Percentiles rank a stretch among this genome's conserved stretches.
Evolutionary conservation across 2,329 filamentous ascomycete species (phyloP).

Genomic region (Emergomyces africanus): DNA sequence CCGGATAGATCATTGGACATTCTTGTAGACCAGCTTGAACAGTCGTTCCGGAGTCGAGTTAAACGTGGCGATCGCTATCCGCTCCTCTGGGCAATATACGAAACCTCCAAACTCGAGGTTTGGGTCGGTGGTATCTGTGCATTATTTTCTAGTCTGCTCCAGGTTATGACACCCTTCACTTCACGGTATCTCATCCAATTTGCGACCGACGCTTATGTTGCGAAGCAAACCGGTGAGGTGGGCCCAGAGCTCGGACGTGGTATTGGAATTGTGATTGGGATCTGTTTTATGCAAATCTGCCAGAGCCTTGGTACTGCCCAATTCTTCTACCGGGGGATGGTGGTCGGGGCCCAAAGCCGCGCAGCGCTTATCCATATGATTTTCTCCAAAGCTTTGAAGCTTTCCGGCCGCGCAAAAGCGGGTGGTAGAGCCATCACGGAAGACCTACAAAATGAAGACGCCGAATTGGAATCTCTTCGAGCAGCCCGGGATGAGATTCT

Average conservation of each 20-base stretch:
- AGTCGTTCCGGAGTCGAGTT: slow-evolving; percentile 56
- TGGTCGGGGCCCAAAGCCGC: slow-evolving; percentile 72
- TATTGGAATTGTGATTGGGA: slow-evolving; percentile 69
- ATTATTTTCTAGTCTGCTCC: slow-evolving; percentile 54
- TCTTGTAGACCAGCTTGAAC: slow-evolving; percentile 53
- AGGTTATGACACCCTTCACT: slow-evolving; percentile 74
- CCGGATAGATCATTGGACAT: slow-evolving; percentile 60
- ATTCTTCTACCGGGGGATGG: slow-evolving; percentile 86
- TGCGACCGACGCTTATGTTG: slow-evolving; percentile 63
- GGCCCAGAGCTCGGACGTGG: slow-evolving; percentile 61
- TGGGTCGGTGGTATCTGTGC: slow-evolving; percentile 70
- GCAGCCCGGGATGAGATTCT: slow-evolving; percentile 32
- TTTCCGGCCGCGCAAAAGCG: slow-evolving; percentile 78
- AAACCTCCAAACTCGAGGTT: slow-evolving; percentile 77
- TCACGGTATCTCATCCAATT: slow-evolving; percentile 80
- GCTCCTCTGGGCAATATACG: slow-evolving; percentile 67
- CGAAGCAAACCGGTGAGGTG: slow-evolving; percentile 38
- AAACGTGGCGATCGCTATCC: slow-evolving; percentile 58
- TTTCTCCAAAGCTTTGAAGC: slow-evolving; percentile 82
- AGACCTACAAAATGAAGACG: slow-evolving; percentile 30
- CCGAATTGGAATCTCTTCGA: slow-evolving; percentile 32
- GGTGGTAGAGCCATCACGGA: slow-evolving; percentile 48
- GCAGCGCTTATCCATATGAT: slow-evolving; percentile 74
- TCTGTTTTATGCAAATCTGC: slow-evolving; percentile 71
- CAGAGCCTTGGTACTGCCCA: slow-evolving; percentile 77